Percentiles rank a stretch among this genome's conserved stretches.
These are phyloP conservation scores for Phellopilus nigrolimitatus DNA, from an alignment of 1,284 basidiomycete genomes.

Conservation along the genomic window DNA sequence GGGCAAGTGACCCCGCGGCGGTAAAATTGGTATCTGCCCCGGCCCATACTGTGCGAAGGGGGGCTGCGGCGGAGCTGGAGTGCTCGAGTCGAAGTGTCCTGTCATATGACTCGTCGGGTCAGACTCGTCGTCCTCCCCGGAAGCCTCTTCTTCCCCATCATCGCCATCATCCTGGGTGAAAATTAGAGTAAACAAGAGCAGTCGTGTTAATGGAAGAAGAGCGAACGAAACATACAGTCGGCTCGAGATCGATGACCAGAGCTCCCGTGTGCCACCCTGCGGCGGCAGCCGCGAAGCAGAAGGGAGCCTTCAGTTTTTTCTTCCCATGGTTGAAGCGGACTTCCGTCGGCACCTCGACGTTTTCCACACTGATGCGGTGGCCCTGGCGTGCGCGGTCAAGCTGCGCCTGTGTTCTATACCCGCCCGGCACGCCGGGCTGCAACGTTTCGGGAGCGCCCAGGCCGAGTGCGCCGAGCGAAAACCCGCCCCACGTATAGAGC, in stretches of 20 bases:
- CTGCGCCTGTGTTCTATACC: conserved; percentile 39
- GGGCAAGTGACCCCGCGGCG: conserved; percentile 18
- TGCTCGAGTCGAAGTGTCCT: conserved; percentile 14
- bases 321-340: conserved; percentile 62
- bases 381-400: conserved; percentile 31
- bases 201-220: no score
- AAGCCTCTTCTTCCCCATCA: conserved; percentile 20
- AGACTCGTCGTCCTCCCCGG: conserved; percentile 4
- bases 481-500: conserved; percentile 81
- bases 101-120: conserved; percentile 19
- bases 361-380: conserved; percentile 30
- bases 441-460: conserved; percentile 65
- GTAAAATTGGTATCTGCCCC: conserved; percentile 13
- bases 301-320: conserved; percentile 49
- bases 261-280: conserved; percentile 88
- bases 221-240: conserved; percentile 18
- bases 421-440: conserved; percentile 54
- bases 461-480: conserved; percentile 76
- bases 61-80: not conserved
- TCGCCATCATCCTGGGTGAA: conserved; percentile 2
- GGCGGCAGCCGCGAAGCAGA: conserved; percentile 74
- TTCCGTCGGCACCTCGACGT: conserved; percentile 56
- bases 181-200: conserved; percentile 32
- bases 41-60: conserved; percentile 4
- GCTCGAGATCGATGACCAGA: conserved; percentile 74